Percentiles rank a stretch among this genome's conserved stretches.
These are phyloP conservation scores for Lactarius hatsudake DNA, from an alignment of 768 basidiomycete genomes.

Conservation along the genomic window DNA sequence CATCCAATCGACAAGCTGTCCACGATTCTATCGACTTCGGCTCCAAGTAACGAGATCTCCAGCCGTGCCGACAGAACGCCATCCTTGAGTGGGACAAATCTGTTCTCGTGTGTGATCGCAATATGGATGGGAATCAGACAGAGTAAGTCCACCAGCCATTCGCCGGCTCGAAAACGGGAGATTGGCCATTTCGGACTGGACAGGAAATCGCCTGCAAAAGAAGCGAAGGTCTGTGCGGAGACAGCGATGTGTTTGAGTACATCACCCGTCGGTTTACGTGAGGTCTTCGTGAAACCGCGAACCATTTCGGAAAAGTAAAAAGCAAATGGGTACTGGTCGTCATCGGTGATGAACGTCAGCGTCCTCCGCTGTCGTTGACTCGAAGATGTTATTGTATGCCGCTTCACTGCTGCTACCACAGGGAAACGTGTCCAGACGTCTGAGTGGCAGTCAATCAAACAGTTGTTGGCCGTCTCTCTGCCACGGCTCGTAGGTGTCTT, in stretches of 20 bases:
- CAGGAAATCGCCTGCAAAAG: slow-evolving; percentile 29
- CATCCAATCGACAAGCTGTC: slow-evolving; percentile 57
- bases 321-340: slow-evolving; percentile 36
- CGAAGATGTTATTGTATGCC: slow-evolving; percentile 12
- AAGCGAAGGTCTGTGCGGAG: slow-evolving; percentile 33
- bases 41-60: slow-evolving; percentile 57
- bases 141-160: slow-evolving; percentile 60
- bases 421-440: slow-evolving; percentile 21
- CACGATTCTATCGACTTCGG: slow-evolving; percentile 57
- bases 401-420: slow-evolving; percentile 14
- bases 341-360: slow-evolving; percentile 46
- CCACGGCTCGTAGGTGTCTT: slow-evolving; percentile 26
- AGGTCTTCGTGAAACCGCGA: slow-evolving; percentile 44
- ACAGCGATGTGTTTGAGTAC: slow-evolving; percentile 41
- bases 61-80: slow-evolving; percentile 48
- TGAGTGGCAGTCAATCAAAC: slow-evolving; percentile 15
- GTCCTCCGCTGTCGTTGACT: slow-evolving; percentile 35
- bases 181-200: slow-evolving; percentile 25
- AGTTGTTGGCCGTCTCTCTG: slow-evolving; percentile 41
- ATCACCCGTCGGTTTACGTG: slow-evolving; percentile 52
- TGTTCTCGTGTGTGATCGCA: slow-evolving; percentile 56
- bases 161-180: slow-evolving; percentile 48
- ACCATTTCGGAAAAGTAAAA: slow-evolving; percentile 48
- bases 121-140: slow-evolving; percentile 67
- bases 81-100: slow-evolving; percentile 61